Conservation (phyloP, 2,329 filamentous ascomycete species). For the Ophiostoma perfectum region DNA sequence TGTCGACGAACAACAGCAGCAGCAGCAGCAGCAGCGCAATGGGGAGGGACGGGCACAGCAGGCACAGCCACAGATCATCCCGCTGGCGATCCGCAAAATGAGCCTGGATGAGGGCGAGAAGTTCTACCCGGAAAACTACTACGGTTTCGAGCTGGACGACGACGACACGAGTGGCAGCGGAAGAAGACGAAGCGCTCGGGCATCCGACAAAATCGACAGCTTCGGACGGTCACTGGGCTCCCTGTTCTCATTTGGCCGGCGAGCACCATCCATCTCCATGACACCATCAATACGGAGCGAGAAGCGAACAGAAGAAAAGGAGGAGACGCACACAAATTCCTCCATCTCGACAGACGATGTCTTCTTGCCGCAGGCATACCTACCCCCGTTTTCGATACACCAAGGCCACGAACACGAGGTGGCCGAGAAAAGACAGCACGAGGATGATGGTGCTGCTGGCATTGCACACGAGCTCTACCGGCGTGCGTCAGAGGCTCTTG, state of each 20-base stretch:
- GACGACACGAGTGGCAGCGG: not conserved
- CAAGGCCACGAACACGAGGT: constrained; percentile 27
- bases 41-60: constrained; percentile 24
- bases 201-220: constrained; percentile 10
- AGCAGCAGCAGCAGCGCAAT: no score
- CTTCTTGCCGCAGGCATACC: constrained; percentile 33
- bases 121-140: constrained; percentile 64
- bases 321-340: constrained; percentile 32
- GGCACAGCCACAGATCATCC: constrained; percentile 31
- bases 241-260: constrained; percentile 22
- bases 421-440: constrained; percentile 12
- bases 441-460: constrained; percentile 17
- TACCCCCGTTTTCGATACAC: constrained; percentile 50
- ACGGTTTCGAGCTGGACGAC: constrained; percentile 35
- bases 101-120: constrained; percentile 64
- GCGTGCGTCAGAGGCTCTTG: constrained; percentile 44
- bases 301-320: not conserved
- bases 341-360: constrained; percentile 21
- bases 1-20: no score
- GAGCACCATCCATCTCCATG: constrained; percentile 11
- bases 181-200: not conserved
- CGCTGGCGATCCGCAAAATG: constrained; percentile 67
- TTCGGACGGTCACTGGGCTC: constrained; percentile 19
- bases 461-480: constrained; percentile 34
- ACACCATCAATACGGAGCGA: not conserved